Conservation (phyloP, 257 asterid species). For the Handroanthus guayacan region DNA sequence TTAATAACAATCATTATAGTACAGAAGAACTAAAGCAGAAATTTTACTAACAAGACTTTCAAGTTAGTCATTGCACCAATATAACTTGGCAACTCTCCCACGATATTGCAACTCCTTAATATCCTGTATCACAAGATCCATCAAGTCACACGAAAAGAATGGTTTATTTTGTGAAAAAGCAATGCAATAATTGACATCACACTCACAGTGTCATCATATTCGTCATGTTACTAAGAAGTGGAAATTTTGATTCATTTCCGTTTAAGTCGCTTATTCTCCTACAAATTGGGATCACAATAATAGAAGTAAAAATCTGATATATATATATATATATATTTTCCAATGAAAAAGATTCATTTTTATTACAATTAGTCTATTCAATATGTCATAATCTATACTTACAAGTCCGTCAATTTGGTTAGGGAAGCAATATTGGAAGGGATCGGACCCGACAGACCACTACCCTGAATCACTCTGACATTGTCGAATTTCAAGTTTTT, state of each 20-base stretch:
- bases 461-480: slow-evolving; percentile 65
- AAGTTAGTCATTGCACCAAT: slow-evolving; percentile 47
- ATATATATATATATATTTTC: too few species aligned
- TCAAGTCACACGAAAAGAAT: slow-evolving; percentile 15
- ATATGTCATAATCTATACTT: slow-evolving; percentile 39
- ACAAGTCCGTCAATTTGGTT: slow-evolving; percentile 68
- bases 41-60: slow-evolving; percentile 62
- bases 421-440: slow-evolving; percentile 64
- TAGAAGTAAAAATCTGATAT: neutral
- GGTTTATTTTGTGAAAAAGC: neutral
- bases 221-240: slow-evolving; percentile 43
- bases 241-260: slow-evolving; percentile 64
- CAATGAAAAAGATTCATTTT: too few species aligned
- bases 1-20: neutral
- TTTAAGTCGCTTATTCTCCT: slow-evolving; percentile 82
- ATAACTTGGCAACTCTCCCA: slow-evolving; percentile 56
- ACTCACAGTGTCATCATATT: slow-evolving; percentile 62
- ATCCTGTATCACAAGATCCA: slow-evolving; percentile 50
- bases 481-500: slow-evolving; percentile 22
- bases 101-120: slow-evolving; percentile 73
- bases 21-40: slow-evolving; percentile 1
- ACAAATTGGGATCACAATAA: slow-evolving; percentile 39
- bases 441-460: slow-evolving; percentile 75
- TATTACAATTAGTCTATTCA: neutral
- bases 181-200: neutral